Evolutionary conservation across 1,284 basidiomycete species (phyloP), one percentile per base, ranked within the genome.

Genomic region (Ceratobasidium sp.): DNA sequence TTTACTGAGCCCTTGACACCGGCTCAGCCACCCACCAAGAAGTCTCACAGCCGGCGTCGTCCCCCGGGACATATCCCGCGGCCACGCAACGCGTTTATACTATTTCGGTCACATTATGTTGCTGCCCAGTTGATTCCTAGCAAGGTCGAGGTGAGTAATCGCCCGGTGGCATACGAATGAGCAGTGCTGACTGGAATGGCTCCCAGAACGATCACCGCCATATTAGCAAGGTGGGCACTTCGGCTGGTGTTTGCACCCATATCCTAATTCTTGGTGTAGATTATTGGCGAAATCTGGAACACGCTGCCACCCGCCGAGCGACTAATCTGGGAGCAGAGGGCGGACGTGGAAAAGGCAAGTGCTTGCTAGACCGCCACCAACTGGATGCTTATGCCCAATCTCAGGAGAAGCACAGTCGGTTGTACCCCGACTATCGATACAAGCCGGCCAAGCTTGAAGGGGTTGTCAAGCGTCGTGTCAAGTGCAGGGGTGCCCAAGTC

Each of bases 41-140:
- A 71, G 56, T 76, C 75, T 8, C 75, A 70, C 34, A 57, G 62
- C 43, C 43, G 52, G 22, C 71, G 51, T 22, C 75, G 67, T 11
- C 76, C 71, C 17, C 40, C 52, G 15, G 71, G 71, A 2, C 93
- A 95, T 82, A 89, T 96, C 77, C 92, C 93, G 43, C 90, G 95
- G 2, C 94, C 95, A 0, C 88, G 90, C 25, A 96, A 96, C 82
- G 91, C 94, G 0, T 97, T 96, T 85, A 95, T 96, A 79, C 88
- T 95, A 80, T 96, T 93, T 83, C 89, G 95, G 43, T 91, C 89
- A 80, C 88, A 91, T 80, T 89, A 90, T 61, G 85, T 87, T 29
- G 34, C 44, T 19, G 49, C 52, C 57, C 61, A 62, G 22, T 54
- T 67, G 34, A 44, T 73, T 43, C 51, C 68, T 15, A 54, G 66